Evolutionary conservation across 768 basidiomycete genomes (phyloP), one percentile per base, ranked within the genome.

Genomic region (Tylopilus sp.): DNA sequence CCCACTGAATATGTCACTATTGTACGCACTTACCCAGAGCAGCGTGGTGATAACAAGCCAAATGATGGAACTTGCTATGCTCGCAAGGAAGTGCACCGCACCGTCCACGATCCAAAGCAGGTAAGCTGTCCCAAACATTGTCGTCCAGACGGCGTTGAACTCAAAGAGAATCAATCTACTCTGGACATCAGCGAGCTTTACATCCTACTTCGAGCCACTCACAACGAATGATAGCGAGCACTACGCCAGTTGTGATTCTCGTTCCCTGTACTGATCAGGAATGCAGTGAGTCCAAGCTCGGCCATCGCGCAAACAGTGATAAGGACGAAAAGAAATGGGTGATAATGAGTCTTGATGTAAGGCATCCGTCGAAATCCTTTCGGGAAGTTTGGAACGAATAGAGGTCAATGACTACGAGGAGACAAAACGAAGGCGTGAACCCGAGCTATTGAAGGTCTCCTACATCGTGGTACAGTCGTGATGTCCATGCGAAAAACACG

Each of bases 111-210:
- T 79, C 83, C 86, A 90, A 29, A 89, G 60, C 57, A 89, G 73
- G 62, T 90, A 92, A 30, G 83, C 81, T 13, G 78, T 73, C 14
- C 83, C 78, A 65, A 89, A 90, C 38, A 88, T 59, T 2, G 80
- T 75, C n/a, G 89, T 90, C 89, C 89, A 91, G 34, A 79, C 77
- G 21, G 86, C 76, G 58, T 82, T 81, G 67, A 87, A 85, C 53
- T 82, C 72, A 54, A 83, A 77, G 44, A 84, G 68, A 44, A 85
- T 79, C 50, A 86, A 61, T 36, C 82, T 84, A 48, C 16, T 6
- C 29, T 24, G 29, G 41, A 37, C 28, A 16, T 60, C 41, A 63
- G 52, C 41, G 46, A 48, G 19, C 14, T 31, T 26, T 6, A 38
- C n/a, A 21, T 45, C 37, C 33, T 28, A 24, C 16, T 47, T 31